Conservation (phyloP, 2,329 filamentous ascomycete species). For the Onygenales sp. region DNA sequence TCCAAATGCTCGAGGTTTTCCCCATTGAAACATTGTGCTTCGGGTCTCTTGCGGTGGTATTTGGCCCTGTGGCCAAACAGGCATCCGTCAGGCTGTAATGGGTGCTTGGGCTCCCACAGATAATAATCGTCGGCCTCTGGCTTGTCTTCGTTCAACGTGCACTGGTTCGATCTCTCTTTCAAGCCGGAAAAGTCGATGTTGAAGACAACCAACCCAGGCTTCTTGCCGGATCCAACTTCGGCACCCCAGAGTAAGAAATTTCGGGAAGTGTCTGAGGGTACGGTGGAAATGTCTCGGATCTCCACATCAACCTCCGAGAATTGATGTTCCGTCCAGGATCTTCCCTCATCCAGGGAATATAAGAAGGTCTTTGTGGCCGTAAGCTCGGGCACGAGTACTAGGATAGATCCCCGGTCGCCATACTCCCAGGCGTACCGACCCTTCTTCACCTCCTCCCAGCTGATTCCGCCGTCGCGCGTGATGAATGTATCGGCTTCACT, state of each 20-base stretch:
- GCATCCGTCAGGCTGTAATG: conserved; percentile 66
- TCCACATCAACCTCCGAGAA: conserved; percentile 64
- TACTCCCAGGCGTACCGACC: conserved; percentile 89
- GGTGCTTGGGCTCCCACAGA: conserved; percentile 80
- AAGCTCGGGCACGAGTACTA: conserved; percentile 72
- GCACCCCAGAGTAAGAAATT: conserved; percentile 87
- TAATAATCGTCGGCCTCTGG: conserved; percentile 62
- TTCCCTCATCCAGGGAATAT: conserved; percentile 74
- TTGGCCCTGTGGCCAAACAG: conserved; percentile 84
- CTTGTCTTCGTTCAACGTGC: conserved; percentile 55
- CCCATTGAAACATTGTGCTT: conserved; percentile 72
- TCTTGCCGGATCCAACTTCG: conserved; percentile 35
- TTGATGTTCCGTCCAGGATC: conserved; percentile 64
- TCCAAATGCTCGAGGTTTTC: conserved; percentile 62
- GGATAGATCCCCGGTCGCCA: conserved; percentile 86
- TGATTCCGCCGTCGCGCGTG: conserved; percentile 81
- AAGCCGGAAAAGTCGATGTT: conserved; percentile 86
- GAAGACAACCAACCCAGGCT: conserved; percentile 55
- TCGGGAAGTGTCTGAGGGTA: conserved; percentile 78
- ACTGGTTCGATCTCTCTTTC: conserved; percentile 54
- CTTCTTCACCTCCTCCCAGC: conserved; percentile 76
- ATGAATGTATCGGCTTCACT: conserved; percentile 82
- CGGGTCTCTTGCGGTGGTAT: conserved; percentile 84
- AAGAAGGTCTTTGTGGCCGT: conserved; percentile 58
- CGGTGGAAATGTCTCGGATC: conserved; percentile 73